Percentiles rank a stretch among this genome's conserved stretches.
phyloP scores from a whole-genome alignment of 345 rosid species.

The Hibiscus trionum region DNA sequence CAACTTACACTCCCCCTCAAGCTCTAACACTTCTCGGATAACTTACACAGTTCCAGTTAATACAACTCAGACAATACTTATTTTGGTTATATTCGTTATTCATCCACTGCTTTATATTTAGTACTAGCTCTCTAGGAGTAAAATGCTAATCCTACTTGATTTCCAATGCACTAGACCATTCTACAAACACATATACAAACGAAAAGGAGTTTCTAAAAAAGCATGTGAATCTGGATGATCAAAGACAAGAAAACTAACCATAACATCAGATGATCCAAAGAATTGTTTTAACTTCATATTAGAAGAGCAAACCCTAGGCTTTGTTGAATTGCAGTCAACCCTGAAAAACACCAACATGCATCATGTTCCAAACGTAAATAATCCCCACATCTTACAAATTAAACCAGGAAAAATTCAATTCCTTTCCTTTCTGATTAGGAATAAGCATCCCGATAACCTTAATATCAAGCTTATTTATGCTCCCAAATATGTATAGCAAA shows the following conservation, averaged over 20 bases:
- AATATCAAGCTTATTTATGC: not conserved
- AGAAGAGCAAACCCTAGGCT: slow-evolving; percentile 22
- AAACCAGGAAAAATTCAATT: not conserved
- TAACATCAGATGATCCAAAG: slow-evolving; percentile 10
- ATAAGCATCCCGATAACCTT: not conserved
- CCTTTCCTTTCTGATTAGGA: not conserved
- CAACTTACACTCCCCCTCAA: no score
- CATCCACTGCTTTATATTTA: not conserved
- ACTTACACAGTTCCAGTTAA: not conserved
- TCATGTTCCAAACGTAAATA: no score
- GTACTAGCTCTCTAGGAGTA: not conserved
- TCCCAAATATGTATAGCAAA: not conserved
- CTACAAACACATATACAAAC: not conserved
- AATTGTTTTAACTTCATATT: slow-evolving; percentile 21
- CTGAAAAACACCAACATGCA: slow-evolving; percentile 22
- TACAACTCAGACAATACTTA: not conserved
- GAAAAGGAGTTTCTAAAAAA: not conserved
- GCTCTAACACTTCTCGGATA: no score
- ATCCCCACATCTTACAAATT: not conserved
- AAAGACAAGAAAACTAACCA: slow-evolving; percentile 29
- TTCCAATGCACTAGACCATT: not conserved
- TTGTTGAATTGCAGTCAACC: slow-evolving; percentile 20
- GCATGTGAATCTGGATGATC: not conserved
- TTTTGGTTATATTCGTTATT: not conserved
- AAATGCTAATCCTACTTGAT: not conserved